Evolutionary conservation across 2,329 filamentous ascomycete genomes (phyloP).

Genomic region (Clathrospora elynae): DNA sequence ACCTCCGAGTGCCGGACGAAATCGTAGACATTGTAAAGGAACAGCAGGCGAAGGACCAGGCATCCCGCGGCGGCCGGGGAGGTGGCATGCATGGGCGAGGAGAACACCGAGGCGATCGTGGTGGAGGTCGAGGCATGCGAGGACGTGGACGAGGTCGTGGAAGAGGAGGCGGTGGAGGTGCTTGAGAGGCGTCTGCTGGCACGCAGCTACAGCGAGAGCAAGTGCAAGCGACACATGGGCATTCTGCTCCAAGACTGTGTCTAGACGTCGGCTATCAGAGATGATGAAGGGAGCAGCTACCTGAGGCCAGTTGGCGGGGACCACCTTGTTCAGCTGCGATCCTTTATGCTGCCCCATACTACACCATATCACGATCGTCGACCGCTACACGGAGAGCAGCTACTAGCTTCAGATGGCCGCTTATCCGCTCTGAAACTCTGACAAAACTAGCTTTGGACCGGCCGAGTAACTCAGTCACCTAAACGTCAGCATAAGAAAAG

Average conservation of each 20-base stretch:
- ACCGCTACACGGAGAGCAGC: conserved; percentile 3
- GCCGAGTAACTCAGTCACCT: background rate
- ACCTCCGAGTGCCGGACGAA: conserved; percentile 92
- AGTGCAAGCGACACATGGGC: conserved; percentile 7
- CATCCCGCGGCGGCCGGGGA: conserved; percentile 66
- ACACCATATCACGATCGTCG: conserved; percentile 6
- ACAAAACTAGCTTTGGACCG: too few species aligned
- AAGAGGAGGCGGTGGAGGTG: conserved; percentile 60
- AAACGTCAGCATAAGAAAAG: too few species aligned
- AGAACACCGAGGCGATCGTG: conserved; percentile 58
- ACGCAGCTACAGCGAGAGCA: conserved; percentile 3
- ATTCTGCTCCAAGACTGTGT: background rate
- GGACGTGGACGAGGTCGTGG: conserved; percentile 59
- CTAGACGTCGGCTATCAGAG: conserved; percentile 1
- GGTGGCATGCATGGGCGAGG: conserved; percentile 64
- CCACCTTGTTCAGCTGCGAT: conserved; percentile 1
- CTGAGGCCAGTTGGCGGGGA: background rate
- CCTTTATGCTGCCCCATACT: conserved; percentile 1
- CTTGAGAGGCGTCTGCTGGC: conserved; percentile 12
- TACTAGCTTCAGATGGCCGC: background rate
- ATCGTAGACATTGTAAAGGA: conserved; percentile 95
- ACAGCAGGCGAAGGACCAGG: conserved; percentile 75
- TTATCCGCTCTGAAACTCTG: background rate
- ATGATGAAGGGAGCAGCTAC: conserved; percentile 3
- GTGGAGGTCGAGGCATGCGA: conserved; percentile 59